Base-by-base conservation (phyloP, 1,284 basidiomycete species). In the Naganishia albida region DNA sequence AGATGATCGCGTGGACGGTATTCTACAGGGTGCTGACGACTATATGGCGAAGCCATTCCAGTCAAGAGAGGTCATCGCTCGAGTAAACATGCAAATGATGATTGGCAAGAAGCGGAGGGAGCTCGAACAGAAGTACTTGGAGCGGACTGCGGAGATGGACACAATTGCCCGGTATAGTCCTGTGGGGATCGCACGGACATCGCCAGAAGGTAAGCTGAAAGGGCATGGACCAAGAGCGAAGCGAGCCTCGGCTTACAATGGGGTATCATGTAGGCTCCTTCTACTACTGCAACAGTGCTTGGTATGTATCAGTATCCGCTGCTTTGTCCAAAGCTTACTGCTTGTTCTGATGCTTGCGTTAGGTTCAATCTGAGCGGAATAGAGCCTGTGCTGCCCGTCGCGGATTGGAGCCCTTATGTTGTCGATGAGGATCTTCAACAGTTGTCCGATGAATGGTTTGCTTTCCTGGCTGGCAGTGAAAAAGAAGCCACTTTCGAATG, bases 21-120 rank as follows among this genome's bases (percentile, higher is more conserved):
- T 75, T 2, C 69, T 81, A 16, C 76, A 78, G 7, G 79, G 77
- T 8, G 80, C 80, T 0, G 81, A 82, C 65, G 77, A 80, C 50
- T 75, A 76, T 49, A 69, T 78, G 12, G 70, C 69, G 1, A 78
- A 77, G 62, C 77, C 78, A 1, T 78, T 77, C 72, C 75, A 74
- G 25, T 52, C 75, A 0, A 68, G 77, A 34, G 81, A 82, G 66
- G 70, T 82, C 34, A 70, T 82, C n/a, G 81, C 81, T 12, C 73
- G 81, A 15, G 75, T 75, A 23, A 71, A 78, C 65, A 67, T 76
- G 40, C 74, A 78, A 67, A 65, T 78, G 23, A 77, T 76, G 56
- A 68, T 78, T 0, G 78, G 76, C 18, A 77, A 76, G 65, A 70
- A 70, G 46, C 70, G 75, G 1, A 66, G 70, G 34, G 67, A 70